Evolutionary conservation across 306 rosid species (phyloP).

Genomic region (Spatholobus suberectus): DNA sequence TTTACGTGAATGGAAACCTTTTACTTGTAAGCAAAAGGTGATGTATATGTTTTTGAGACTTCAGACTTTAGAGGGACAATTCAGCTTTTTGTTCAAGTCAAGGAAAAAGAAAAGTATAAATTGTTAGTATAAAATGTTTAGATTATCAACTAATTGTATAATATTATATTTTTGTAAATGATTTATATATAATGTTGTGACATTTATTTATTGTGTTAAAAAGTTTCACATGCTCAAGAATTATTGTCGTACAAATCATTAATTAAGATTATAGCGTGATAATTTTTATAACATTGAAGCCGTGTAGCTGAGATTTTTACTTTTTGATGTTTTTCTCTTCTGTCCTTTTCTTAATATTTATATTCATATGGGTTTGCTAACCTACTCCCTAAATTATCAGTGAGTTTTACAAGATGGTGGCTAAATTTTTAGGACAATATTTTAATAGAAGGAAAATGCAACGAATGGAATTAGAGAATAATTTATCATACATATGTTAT

Average conservation of each 20-base stretch:
- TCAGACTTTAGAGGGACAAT: not conserved
- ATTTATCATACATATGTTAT: constrained; percentile 18
- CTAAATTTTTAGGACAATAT: not conserved
- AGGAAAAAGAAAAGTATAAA: not conserved
- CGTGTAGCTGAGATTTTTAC: not conserved
- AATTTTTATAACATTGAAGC: not conserved
- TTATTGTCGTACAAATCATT: not conserved
- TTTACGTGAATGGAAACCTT: constrained; percentile 20
- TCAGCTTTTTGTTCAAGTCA: constrained; percentile 26
- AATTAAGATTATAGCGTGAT: not conserved
- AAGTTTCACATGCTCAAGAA: not conserved
- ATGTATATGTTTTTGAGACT: not conserved
- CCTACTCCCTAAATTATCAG: constrained; percentile 33
- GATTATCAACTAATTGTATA: not conserved
- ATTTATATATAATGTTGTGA: not conserved
- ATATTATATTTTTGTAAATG: not conserved
- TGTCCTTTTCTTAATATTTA: not conserved
- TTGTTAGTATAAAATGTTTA: not conserved
- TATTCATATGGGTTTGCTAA: constrained; percentile 34
- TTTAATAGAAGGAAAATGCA: not conserved
- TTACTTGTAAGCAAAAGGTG: constrained; percentile 18
- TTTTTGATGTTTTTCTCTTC: not conserved
- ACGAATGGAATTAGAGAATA: not conserved
- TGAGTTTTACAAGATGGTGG: not conserved
- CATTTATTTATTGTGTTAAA: not conserved